A percentile compares a stretch with the other conserved stretches of the same genome.
phyloP scores from a whole-genome alignment of 768 basidiomycete genomes.

The Mycena venus region DNA sequence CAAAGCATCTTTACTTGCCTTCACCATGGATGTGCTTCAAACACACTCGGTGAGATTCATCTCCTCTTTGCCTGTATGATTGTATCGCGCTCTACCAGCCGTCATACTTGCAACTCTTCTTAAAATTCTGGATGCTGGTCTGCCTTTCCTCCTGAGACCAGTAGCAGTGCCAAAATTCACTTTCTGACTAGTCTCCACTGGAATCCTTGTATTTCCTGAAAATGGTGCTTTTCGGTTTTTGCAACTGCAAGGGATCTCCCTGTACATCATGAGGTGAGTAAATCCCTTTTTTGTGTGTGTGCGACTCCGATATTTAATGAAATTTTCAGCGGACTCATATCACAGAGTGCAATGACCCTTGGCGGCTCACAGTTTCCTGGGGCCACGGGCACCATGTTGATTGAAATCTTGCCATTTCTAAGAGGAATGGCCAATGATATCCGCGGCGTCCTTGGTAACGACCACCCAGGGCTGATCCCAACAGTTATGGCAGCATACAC shows the following conservation, averaged over 20 bases:
- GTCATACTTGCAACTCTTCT: constrained; percentile 37
- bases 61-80: constrained; percentile 27
- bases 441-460: constrained; percentile 32
- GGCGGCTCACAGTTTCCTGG: constrained; percentile 41
- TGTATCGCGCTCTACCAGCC: constrained; percentile 38
- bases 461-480: too few relatives aligned
- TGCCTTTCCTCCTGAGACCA: background rate
- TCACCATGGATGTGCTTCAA: constrained; percentile 27
- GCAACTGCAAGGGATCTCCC: constrained; percentile 40
- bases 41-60: constrained; percentile 5
- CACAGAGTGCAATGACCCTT: constrained; percentile 35
- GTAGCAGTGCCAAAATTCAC: background rate
- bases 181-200: constrained; percentile 31
- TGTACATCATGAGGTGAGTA: constrained; percentile 39
- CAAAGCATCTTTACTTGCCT: too few relatives aligned
- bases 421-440: constrained; percentile 36
- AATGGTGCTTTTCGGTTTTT: constrained; percentile 33
- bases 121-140: constrained; percentile 36
- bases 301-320: background rate
- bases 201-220: constrained; percentile 37
- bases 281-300: background rate
- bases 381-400: constrained; percentile 38
- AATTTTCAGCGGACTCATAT: constrained; percentile 27
- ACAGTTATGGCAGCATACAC: too few relatives aligned
- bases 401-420: constrained; percentile 41